A percentile compares a stretch with the other conserved stretches of the same genome.
phyloP scores from a whole-genome alignment of 768 basidiomycete species.

The Lactarius pseudohatsudake region DNA sequence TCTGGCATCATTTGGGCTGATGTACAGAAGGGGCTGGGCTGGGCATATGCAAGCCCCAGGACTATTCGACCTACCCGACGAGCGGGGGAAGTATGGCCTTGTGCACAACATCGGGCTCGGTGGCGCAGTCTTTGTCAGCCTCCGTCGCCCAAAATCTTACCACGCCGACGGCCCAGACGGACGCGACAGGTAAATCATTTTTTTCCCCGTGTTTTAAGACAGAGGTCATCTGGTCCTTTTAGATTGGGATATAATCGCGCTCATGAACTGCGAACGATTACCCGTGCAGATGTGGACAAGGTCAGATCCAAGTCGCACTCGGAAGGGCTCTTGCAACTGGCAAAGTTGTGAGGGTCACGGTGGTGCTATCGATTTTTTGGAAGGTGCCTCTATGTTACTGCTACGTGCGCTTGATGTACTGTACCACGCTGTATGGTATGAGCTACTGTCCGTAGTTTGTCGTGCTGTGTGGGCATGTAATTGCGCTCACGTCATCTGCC shows the following conservation, averaged over 20 bases:
- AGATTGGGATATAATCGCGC: slow-evolving; percentile 73
- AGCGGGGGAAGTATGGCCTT: slow-evolving; percentile 74
- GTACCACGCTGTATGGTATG: not conserved
- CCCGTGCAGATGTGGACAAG: slow-evolving; percentile 65
- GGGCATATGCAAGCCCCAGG: slow-evolving; percentile 81
- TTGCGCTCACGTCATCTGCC: no score
- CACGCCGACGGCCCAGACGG: slow-evolving; percentile 66
- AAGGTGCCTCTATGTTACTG: not conserved
- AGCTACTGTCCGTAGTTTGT: not conserved
- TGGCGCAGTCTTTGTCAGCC: slow-evolving; percentile 73
- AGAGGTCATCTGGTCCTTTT: no score
- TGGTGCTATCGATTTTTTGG: not conserved
- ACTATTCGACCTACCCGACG: slow-evolving; percentile 60
- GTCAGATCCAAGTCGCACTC: slow-evolving; percentile 71
- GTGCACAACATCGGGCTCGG: slow-evolving; percentile 86
- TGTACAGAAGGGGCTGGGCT: slow-evolving; percentile 68
- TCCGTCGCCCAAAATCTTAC: slow-evolving; percentile 78
- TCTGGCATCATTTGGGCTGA: not conserved
- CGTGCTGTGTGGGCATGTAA: not conserved
- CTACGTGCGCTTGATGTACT: not conserved
- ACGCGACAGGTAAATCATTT: slow-evolving; percentile 48
- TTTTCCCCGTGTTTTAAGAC: no score
- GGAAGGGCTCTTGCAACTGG: slow-evolving; percentile 40
- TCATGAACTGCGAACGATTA: slow-evolving; percentile 60
- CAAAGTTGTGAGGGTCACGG: slow-evolving; percentile 43